Percentiles rank a stretch among this genome's conserved stretches.
These are phyloP conservation scores for Leccinum sublutescens DNA, from an alignment of 768 basidiomycete species.

Conservation along the genomic window DNA sequence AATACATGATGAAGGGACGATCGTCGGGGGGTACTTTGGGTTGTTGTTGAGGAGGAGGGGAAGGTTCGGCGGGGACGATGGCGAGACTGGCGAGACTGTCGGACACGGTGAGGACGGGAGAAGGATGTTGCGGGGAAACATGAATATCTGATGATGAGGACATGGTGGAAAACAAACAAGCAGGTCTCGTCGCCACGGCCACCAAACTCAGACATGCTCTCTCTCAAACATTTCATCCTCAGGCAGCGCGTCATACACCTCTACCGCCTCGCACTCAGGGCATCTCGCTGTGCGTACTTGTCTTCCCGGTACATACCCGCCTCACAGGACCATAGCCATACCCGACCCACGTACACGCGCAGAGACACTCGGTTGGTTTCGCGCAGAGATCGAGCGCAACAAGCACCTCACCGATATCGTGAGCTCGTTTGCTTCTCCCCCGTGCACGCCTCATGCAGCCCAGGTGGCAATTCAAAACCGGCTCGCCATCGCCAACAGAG, in stretches of 20 bases:
- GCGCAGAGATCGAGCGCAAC: constrained; percentile 67
- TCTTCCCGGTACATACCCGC: neutral
- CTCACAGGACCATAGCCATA: constrained; percentile 46
- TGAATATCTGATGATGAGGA: constrained; percentile 25
- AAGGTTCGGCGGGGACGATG: constrained; percentile 19
- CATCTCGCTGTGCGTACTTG: constrained; percentile 53
- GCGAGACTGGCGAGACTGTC: constrained; percentile 35
- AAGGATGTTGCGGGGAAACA: constrained; percentile 12
- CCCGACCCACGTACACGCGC: constrained; percentile 56
- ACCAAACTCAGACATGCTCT: constrained; percentile 29
- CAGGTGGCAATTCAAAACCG: constrained; percentile 63
- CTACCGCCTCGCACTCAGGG: constrained; percentile 68
- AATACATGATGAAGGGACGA: constrained; percentile 61
- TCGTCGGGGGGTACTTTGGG: constrained; percentile 11
- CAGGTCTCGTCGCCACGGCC: constrained; percentile 5
- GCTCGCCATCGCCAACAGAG: constrained; percentile 53
- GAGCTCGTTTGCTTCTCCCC: constrained; percentile 5
- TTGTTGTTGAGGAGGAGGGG: constrained; percentile 12
- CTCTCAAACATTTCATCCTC: constrained; percentile 76
- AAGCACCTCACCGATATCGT: constrained; percentile 58
- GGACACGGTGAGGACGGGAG: constrained; percentile 29
- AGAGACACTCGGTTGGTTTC: constrained; percentile 73
- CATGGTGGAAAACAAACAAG: constrained; percentile 30
- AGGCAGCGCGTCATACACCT: constrained; percentile 56
- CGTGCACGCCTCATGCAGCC: constrained; percentile 12